phyloP scores from a whole-genome alignment of 2,329 filamentous ascomycete genomes.

The Annulohypoxylon truncatum region DNA sequence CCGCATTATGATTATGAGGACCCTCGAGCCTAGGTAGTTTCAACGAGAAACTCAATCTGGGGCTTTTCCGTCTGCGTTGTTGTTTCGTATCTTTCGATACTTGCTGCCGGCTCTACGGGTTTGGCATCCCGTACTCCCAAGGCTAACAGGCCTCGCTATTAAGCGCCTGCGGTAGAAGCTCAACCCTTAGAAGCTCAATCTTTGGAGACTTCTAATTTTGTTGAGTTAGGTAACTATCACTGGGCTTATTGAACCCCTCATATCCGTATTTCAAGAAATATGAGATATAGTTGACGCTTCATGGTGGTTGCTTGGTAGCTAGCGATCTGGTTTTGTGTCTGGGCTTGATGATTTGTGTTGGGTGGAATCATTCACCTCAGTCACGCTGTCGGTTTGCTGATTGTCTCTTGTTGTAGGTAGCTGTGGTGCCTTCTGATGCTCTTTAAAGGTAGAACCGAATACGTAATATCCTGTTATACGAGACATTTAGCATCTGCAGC shows the following conservation, averaged over 20 bases:
- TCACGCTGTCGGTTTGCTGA: constrained; percentile 11
- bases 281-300: neutral
- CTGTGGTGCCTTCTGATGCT: constrained; percentile 33
- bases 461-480: constrained; percentile 42
- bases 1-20: neutral
- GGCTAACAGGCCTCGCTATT: neutral
- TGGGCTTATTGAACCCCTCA: neutral
- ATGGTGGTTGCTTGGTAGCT: neutral
- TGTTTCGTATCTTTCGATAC: neutral
- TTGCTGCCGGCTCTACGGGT: neutral
- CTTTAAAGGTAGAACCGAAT: constrained; percentile 41
- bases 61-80: neutral
- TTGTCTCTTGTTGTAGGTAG: constrained; percentile 19
- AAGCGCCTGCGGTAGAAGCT: neutral
- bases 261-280: neutral
- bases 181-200: neutral
- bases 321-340: constrained; percentile 23
- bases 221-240: neutral
- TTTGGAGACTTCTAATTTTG: neutral
- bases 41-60: neutral
- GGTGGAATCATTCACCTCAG: constrained; percentile 2
- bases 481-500: constrained; percentile 31
- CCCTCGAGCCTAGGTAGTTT: neutral
- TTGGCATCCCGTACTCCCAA: neutral
- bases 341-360: constrained; percentile 3